Evolutionary conservation across 1,284 basidiomycete species (phyloP).

Genomic region (Thecaphora thlaspeos): DNA sequence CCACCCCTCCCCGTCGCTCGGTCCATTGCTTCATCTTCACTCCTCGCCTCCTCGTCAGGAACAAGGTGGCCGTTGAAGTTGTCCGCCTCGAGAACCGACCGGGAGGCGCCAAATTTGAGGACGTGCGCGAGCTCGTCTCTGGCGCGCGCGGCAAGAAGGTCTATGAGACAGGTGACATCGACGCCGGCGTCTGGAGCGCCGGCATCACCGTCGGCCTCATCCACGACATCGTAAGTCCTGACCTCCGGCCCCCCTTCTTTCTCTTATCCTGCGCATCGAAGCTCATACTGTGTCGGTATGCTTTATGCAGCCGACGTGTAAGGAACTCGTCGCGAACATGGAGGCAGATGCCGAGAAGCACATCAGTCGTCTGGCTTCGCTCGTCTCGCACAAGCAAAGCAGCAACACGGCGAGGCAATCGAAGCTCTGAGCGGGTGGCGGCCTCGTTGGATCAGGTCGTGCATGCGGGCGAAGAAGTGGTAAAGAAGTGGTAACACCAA

Average conservation of each 20-base stretch:
- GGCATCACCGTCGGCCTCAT: slow-evolving; percentile 80
- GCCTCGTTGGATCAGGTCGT: too few species aligned
- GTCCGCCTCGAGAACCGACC: slow-evolving; percentile 75
- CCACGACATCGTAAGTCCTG: slow-evolving; percentile 66
- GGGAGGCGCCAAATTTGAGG: slow-evolving; percentile 83
- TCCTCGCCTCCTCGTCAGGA: slow-evolving; percentile 52
- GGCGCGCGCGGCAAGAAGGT: slow-evolving; percentile 75
- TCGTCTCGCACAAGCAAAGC: slow-evolving; percentile 29
- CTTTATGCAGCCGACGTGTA: slow-evolving; percentile 70
- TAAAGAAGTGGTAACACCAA: too few species aligned
- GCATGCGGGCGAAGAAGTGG: too few species aligned
- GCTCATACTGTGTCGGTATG: too few species aligned
- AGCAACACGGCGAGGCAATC: slow-evolving; percentile 13
- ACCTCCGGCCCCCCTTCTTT: neutral
- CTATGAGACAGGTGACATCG: slow-evolving; percentile 79
- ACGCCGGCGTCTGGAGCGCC: slow-evolving; percentile 83
- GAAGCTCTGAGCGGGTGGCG: slow-evolving; percentile 25
- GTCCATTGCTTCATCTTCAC: too few species aligned
- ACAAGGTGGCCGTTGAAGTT: slow-evolving; percentile 76
- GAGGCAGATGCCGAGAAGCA: slow-evolving; percentile 76
- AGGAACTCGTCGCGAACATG: slow-evolving; percentile 70
- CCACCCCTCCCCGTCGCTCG: too few species aligned
- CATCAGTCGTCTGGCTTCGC: slow-evolving; percentile 60
- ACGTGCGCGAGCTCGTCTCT: slow-evolving; percentile 73
- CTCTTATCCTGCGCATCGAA: neutral